Evolutionary conservation across 2,329 filamentous ascomycete species (phyloP).

Genomic region (Cordyceps tenuipes): DNA sequence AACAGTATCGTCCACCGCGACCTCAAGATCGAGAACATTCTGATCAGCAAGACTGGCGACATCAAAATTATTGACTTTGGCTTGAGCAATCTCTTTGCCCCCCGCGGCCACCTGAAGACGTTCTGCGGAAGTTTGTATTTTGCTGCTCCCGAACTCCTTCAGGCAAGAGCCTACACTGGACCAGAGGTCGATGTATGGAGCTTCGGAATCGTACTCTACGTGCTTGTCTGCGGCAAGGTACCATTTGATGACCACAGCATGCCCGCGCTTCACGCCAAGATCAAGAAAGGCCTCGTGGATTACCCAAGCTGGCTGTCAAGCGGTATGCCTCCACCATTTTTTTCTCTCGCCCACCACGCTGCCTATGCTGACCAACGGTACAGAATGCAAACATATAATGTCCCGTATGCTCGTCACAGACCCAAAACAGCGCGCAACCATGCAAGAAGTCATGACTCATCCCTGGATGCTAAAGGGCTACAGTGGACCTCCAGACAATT

Average conservation of each 20-base stretch:
- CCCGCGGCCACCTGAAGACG: constrained; percentile 77
- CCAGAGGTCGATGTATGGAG: constrained; percentile 98
- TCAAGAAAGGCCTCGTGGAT: constrained; percentile 93
- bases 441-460: constrained; percentile 89
- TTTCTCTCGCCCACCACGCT: neutral
- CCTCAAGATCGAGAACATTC: constrained; percentile 96
- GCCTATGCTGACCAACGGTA: constrained; percentile 3
- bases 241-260: constrained; percentile 99
- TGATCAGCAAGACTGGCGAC: constrained; percentile 97
- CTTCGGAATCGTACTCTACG: constrained; percentile 96
- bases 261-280: constrained; percentile 95
- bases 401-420: constrained; percentile 95
- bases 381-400: constrained; percentile 90
- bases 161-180: constrained; percentile 88
- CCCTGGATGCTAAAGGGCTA: constrained; percentile 96
- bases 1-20: constrained; percentile 98
- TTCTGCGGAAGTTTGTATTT: constrained; percentile 98
- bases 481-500: constrained; percentile 78
- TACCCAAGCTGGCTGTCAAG: constrained; percentile 89
- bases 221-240: constrained; percentile 93
- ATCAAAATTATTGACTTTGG: constrained; percentile 99
- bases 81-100: constrained; percentile 90
- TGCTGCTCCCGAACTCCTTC: constrained; percentile 86
- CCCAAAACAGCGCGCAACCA: constrained; percentile 73
- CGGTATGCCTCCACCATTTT: constrained; percentile 46